phyloP scores from a whole-genome alignment of 2,329 filamentous ascomycete genomes.

The Alternaria sp. region DNA sequence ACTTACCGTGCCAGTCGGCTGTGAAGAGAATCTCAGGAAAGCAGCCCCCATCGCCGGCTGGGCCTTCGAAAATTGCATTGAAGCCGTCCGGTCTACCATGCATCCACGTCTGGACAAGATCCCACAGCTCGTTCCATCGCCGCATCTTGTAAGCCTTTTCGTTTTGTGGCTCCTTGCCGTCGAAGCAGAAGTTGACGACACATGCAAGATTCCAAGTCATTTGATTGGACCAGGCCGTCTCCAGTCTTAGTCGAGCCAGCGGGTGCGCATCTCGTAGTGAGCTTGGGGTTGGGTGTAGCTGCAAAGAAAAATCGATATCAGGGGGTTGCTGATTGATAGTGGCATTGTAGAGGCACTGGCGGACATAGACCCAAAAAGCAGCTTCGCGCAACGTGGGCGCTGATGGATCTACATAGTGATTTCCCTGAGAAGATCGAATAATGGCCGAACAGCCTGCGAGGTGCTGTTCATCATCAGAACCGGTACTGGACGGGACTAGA shows the following conservation, averaged over 20 bases:
- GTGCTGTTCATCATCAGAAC: conserved; percentile 37
- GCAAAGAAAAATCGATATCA: conserved; percentile 37
- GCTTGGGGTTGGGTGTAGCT: conserved; percentile 29
- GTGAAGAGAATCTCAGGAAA: conserved; percentile 39
- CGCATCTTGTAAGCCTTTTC: conserved; percentile 17
- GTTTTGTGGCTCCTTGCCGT: conserved; percentile 13
- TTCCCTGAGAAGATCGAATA: conserved; percentile 34
- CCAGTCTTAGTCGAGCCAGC: conserved; percentile 30
- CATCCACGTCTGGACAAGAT: conserved; percentile 31
- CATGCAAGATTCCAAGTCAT: conserved; percentile 42
- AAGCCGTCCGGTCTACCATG: conserved; percentile 33
- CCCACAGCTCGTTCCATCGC: conserved; percentile 33
- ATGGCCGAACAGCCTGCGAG: conserved; percentile 41
- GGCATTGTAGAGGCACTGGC: conserved; percentile 42
- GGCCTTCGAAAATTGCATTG: conserved; percentile 36
- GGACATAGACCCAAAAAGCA: conserved; percentile 44
- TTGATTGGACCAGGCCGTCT: conserved; percentile 42
- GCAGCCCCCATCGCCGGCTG: conserved; percentile 10
- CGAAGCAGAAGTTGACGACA: conserved; percentile 41
- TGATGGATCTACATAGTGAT: conserved; percentile 38
- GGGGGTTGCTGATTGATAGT: conserved; percentile 41
- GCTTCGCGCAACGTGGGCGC: conserved; percentile 42
- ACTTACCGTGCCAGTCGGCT: conserved; percentile 42
- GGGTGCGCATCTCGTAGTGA: conserved; percentile 34
- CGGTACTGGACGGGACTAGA: conserved; percentile 32